A percentile compares a stretch with the other conserved stretches of the same genome.
These are phyloP conservation scores for Rubia yunnanensis DNA, from an alignment of 257 asterid genomes.

Conservation along the genomic window DNA sequence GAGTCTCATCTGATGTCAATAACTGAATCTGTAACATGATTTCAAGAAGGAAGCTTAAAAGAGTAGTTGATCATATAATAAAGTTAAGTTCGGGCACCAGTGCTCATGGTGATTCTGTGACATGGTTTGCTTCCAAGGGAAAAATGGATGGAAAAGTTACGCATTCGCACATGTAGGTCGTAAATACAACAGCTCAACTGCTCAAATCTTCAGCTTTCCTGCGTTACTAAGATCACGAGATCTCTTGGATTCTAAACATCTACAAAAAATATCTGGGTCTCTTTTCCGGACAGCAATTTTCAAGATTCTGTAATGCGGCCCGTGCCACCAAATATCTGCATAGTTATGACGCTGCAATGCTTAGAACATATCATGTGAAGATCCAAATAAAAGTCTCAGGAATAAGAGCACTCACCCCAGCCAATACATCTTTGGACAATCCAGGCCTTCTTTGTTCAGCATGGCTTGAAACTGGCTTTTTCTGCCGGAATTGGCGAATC, in stretches of 20 bases:
- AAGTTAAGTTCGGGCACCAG: too few species aligned
- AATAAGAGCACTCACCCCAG: slow-evolving; percentile 44
- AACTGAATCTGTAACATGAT: too few species aligned
- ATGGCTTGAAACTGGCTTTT: slow-evolving; percentile 36
- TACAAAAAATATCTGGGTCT: slow-evolving; percentile 2
- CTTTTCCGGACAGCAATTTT: not conserved
- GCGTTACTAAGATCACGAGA: too few species aligned
- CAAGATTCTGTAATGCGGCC: not conserved
- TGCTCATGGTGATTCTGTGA: too few species aligned
- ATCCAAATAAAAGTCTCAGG: not conserved
- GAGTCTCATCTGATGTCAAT: too few species aligned
- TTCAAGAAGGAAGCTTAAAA: too few species aligned
- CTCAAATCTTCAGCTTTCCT: not conserved
- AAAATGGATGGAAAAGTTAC: not conserved
- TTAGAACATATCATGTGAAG: not conserved
- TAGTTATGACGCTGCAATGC: not conserved
- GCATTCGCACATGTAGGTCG: not conserved
- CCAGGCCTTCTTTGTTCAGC: slow-evolving; percentile 34
- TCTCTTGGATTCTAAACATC: not conserved
- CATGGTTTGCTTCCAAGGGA: not conserved
- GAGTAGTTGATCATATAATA: too few species aligned
- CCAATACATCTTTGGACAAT: slow-evolving; percentile 52
- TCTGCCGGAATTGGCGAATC: slow-evolving; percentile 57
- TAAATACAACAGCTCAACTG: not conserved
- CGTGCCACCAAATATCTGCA: slow-evolving; percentile 22